Conservation (phyloP, 805 yeast genomes). For the Saccharomycopsis capsularis region DNA sequence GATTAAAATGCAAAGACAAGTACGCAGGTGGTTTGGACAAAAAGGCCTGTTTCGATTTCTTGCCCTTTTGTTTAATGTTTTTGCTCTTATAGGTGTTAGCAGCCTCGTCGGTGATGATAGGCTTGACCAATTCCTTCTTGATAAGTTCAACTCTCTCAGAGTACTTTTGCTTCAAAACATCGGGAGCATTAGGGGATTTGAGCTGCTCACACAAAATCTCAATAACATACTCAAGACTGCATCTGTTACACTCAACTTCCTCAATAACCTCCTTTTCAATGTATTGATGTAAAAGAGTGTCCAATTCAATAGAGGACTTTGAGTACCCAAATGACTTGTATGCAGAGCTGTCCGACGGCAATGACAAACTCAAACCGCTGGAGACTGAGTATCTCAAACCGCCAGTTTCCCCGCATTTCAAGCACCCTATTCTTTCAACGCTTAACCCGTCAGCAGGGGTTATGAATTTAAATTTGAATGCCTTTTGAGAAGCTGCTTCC, state of each 20-base stretch:
- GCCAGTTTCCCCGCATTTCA: slow-evolving; percentile 87
- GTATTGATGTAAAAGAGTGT: slow-evolving; percentile 58
- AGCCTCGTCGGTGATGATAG: slow-evolving; percentile 72
- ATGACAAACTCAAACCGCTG: slow-evolving; percentile 64
- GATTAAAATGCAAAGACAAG: slow-evolving; percentile 78
- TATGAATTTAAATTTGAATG: slow-evolving; percentile 48
- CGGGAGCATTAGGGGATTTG: slow-evolving; percentile 21
- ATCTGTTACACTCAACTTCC: slow-evolving; percentile 91
- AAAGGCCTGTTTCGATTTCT: slow-evolving; percentile 76
- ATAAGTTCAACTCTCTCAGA: slow-evolving; percentile 42
- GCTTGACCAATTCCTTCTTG: slow-evolving; percentile 48
- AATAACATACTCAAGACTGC: slow-evolving; percentile 63
- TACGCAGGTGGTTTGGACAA: slow-evolving; percentile 79
- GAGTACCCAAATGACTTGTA: slow-evolving; percentile 28
- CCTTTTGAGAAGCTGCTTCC: slow-evolving; percentile 35
- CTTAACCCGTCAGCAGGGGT: slow-evolving; percentile 91
- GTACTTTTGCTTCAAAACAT: slow-evolving; percentile 26
- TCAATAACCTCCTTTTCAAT: slow-evolving; percentile 77
- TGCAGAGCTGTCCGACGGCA: slow-evolving; percentile 44
- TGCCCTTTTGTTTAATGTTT: slow-evolving; percentile 65
- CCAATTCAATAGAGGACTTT: slow-evolving; percentile 30
- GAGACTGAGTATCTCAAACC: slow-evolving; percentile 80
- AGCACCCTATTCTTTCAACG: slow-evolving; percentile 86
- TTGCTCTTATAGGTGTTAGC: slow-evolving; percentile 69
- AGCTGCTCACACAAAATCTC: slow-evolving; percentile 41